A percentile compares a stretch with the other conserved stretches of the same genome.
Evolutionary conservation across 1,284 basidiomycete species (phyloP).

Genomic region (Farysia itapuensis): DNA sequence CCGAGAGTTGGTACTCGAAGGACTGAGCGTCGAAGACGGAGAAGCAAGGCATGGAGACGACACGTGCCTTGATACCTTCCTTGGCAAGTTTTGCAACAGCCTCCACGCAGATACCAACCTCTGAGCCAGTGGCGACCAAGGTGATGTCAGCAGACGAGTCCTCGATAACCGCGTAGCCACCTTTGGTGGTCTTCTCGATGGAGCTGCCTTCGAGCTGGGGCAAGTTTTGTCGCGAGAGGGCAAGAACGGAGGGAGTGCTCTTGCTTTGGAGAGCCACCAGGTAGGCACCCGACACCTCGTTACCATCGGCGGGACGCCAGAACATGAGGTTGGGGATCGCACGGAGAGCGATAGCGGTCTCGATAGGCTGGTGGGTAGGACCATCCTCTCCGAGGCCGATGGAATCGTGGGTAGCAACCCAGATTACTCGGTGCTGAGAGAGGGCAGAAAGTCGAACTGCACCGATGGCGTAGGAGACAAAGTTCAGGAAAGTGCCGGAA

Average conservation of each 20-base stretch:
- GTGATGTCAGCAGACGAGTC: constrained; percentile 75
- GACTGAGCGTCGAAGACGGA: constrained; percentile 83
- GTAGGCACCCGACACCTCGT: constrained; percentile 91
- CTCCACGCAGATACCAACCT: constrained; percentile 81
- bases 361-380: constrained; percentile 92
- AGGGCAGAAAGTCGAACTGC: constrained; percentile 88
- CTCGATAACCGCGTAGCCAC: constrained; percentile 87
- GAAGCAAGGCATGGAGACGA: constrained; percentile 88
- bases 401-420: constrained; percentile 72
- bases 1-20: constrained; percentile 76
- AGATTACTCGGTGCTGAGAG: constrained; percentile 84
- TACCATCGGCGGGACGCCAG: constrained; percentile 81
- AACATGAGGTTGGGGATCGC: constrained; percentile 78
- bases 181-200: constrained; percentile 79
- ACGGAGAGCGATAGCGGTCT: constrained; percentile 82
- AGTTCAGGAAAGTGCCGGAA: constrained; percentile 68
- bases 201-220: constrained; percentile 86
- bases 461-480: constrained; percentile 88
- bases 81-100: constrained; percentile 76
- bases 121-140: constrained; percentile 83
- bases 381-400: constrained; percentile 77
- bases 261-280: constrained; percentile 73
- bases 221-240: constrained; percentile 85
- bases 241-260: constrained; percentile 77
- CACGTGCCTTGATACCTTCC: constrained; percentile 70